phyloP scores from a whole-genome alignment of 1,284 basidiomycete genomes.

The Termitomyces sp. region DNA sequence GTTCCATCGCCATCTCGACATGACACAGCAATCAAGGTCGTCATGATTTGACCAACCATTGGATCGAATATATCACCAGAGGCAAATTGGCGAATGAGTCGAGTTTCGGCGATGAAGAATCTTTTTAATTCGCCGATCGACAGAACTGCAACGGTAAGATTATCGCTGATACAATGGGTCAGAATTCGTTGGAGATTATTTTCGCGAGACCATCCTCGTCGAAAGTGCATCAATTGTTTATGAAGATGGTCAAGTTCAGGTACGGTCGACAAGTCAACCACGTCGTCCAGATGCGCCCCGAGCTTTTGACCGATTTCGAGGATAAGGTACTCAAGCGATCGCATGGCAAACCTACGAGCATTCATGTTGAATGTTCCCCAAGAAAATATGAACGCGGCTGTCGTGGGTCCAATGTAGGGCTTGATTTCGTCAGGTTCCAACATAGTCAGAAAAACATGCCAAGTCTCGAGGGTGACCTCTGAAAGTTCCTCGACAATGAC shows the following conservation, averaged over 20 bases:
- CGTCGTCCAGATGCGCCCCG: slow-evolving; percentile 61
- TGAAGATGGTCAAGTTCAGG: slow-evolving; percentile 58
- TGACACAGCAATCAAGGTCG: slow-evolving; percentile 66
- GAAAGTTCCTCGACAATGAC: slow-evolving; percentile 71
- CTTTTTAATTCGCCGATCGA: slow-evolving; percentile 75
- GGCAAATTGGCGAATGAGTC: slow-evolving; percentile 56
- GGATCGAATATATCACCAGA: slow-evolving; percentile 87
- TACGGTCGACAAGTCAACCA: slow-evolving; percentile 74
- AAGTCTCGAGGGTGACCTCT: slow-evolving; percentile 76
- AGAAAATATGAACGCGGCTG: slow-evolving; percentile 75
- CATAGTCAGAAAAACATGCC: slow-evolving; percentile 76
- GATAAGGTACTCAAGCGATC: slow-evolving; percentile 71
- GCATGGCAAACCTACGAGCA: slow-evolving; percentile 52
- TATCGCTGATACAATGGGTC: slow-evolving; percentile 76
- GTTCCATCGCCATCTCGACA: slow-evolving; percentile 76
- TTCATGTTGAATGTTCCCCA: slow-evolving; percentile 67
- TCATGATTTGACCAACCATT: slow-evolving; percentile 67
- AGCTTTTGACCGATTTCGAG: slow-evolving; percentile 58
- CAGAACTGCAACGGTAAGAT: slow-evolving; percentile 73
- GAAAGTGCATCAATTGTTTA: slow-evolving; percentile 43
- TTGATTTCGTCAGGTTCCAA: slow-evolving; percentile 73
- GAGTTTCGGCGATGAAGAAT: slow-evolving; percentile 52
- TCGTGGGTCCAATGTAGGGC: slow-evolving; percentile 83
- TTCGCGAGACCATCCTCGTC: slow-evolving; percentile 48
- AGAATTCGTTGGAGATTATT: slow-evolving; percentile 68